Base-by-base conservation (phyloP, 768 basidiomycete species). In the Leccinum longicurvipes region DNA sequence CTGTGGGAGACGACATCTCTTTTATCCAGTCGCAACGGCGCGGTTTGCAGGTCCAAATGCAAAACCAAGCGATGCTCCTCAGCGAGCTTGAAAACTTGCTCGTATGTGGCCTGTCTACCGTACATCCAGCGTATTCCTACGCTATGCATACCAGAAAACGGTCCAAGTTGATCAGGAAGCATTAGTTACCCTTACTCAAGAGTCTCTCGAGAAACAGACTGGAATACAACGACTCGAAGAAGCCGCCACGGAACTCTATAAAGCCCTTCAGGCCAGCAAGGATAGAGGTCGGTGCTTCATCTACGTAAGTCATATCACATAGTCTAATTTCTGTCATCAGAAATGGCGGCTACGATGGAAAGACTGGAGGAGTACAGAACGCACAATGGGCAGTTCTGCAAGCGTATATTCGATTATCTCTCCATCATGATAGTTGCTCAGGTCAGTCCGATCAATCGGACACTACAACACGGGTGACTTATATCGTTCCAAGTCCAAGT, bases 261-360 rank as follows among this genome's bases (percentile, higher is more conserved):
- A 95, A 68, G 96, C 96, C 1, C 73, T 98, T 2, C 87, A 91
- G 64, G 92, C 93, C 0, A 89, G 92, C 6, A 79, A 87, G 60
- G 96, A 98, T 66, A 88, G 89, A 62, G 93, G 93, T 92, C 51
- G 21, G 42, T 19, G 44, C 9, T 49, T 47, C 21, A 29, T 46
- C 7, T 46, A 36, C 32, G 42, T 48, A 4, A 25, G 19, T 41
- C 39, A 11, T 19, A 23, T 28, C 11, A 21, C 47, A 14, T 41
- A 41, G 11, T 15, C 54, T 69, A 24, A 65, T 50, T 27, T 42
- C 11, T 15, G 10, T 49, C 34, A 39, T 54, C 46, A 86, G 96
- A 96, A 65, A 96, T 98, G 86, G 93, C 94, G n/a, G 94, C 94
- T 7, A 94, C 93, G 0, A 95, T 95, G 82, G 94, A 94, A 72